Conservation (phyloP, 1,139 yeast species). For the Yamadazyma trypodendri region DNA sequence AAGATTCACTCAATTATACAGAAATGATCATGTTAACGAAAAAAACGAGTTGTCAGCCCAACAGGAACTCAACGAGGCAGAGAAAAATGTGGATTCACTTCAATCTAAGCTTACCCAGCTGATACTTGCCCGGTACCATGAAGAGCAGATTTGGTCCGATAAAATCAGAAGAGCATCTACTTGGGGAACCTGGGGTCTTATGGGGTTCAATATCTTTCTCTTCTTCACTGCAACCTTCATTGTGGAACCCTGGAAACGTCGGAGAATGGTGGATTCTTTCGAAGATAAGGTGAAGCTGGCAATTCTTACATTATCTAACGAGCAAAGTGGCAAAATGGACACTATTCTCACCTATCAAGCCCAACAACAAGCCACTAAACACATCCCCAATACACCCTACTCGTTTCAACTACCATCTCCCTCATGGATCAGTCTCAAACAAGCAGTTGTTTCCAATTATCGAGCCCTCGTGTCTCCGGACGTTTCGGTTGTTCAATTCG, state of each 20-base stretch:
- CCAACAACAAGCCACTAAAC: conserved; percentile 2
- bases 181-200: conserved; percentile 92
- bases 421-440: conserved; percentile 21
- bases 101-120: conserved; percentile 71
- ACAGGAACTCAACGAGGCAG: conserved; percentile 51
- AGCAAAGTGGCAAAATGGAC: conserved; percentile 17
- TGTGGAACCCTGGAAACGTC: conserved; percentile 93
- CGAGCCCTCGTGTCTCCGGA: conserved; percentile 20
- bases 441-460: conserved; percentile 16
- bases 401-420: conserved; percentile 6
- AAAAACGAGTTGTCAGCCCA: conserved; percentile 57
- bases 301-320: conserved; percentile 32
- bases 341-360: conserved; percentile 10
- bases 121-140: conserved; percentile 87
- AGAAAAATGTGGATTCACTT: conserved; percentile 64
- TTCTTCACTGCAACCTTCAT: conserved; percentile 81
- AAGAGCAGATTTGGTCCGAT: conserved; percentile 98
- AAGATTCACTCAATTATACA: conserved; percentile 75
- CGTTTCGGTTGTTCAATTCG: conserved; percentile 19
- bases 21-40: conserved; percentile 78
- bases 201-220: conserved; percentile 80
- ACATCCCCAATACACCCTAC: not conserved
- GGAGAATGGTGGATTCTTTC: conserved; percentile 75
- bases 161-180: conserved; percentile 91
- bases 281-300: conserved; percentile 72